Evolutionary conservation across 305 asterid genomes (phyloP).

Genomic region (Rubia balearica): DNA sequence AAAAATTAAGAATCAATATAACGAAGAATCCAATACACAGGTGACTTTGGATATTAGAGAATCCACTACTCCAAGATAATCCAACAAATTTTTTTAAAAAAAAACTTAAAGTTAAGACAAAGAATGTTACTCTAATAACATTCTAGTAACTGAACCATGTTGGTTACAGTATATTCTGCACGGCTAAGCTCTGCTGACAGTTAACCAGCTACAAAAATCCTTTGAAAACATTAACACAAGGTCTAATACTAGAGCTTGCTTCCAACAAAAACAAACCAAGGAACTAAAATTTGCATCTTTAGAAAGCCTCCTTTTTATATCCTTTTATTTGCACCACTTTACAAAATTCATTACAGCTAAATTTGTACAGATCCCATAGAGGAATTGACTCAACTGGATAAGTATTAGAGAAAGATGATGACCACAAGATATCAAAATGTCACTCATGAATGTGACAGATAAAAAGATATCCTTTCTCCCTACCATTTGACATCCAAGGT

Average conservation of each 20-base stretch:
- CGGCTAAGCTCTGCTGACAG: background rate
- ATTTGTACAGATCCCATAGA: slow-evolving; percentile 10
- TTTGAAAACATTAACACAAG: background rate
- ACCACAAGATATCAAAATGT: background rate
- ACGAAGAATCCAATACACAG: too few relatives aligned
- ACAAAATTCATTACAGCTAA: slow-evolving; percentile 7
- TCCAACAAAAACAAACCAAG: background rate
- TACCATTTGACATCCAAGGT: slow-evolving; percentile 87
- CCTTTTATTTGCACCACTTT: background rate
- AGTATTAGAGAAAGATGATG: background rate
- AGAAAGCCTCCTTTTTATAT: background rate
- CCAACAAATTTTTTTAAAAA: too few relatives aligned
- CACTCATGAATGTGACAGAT: slow-evolving; percentile 2
- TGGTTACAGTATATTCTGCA: background rate
- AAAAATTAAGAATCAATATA: too few relatives aligned
- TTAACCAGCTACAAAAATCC: background rate
- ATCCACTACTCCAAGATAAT: background rate
- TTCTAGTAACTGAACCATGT: background rate
- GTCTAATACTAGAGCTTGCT: background rate
- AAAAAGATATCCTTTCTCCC: slow-evolving; percentile 12
- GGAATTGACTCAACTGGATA: background rate
- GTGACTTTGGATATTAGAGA: background rate
- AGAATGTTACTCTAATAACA: background rate
- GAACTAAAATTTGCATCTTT: background rate
- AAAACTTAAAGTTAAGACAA: background rate